phyloP scores from a whole-genome alignment of 139 green algal genomes.

The Picochlorum sp. region DNA sequence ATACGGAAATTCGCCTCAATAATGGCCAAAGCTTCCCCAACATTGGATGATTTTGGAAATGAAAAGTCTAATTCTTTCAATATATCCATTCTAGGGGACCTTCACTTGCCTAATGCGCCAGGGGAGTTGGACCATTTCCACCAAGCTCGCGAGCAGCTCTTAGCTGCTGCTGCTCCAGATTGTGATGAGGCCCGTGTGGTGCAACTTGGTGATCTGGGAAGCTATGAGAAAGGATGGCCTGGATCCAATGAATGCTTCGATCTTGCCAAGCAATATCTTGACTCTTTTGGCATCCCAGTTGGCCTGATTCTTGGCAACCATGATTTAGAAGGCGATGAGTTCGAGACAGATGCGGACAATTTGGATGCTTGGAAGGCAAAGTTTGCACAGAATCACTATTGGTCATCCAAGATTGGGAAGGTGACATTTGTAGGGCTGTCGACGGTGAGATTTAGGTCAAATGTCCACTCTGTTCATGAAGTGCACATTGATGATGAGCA shows the following conservation, averaged over 20 bases:
- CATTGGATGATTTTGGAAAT: constrained; percentile 4
- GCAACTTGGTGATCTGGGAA: constrained; percentile 71
- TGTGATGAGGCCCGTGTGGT: constrained; percentile 31
- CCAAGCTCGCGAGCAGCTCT: constrained; percentile 49
- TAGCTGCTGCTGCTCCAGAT: not conserved
- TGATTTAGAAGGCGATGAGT: constrained; percentile 61
- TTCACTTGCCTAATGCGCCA: constrained; percentile 45
- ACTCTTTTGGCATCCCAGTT: constrained; percentile 38
- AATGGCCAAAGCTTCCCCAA: not conserved
- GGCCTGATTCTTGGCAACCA: constrained; percentile 65
- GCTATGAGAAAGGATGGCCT: constrained; percentile 51
- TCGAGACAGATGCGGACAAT: constrained; percentile 67
- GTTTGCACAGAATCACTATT: constrained; percentile 58
- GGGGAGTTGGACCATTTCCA: constrained; percentile 40
- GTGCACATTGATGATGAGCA: constrained; percentile 73
- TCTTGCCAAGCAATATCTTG: constrained; percentile 38
- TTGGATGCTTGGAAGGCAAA: constrained; percentile 50
- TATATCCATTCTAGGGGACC: constrained; percentile 61
- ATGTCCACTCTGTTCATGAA: constrained; percentile 7
- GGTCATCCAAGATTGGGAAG: constrained; percentile 46
- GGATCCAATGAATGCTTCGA: constrained; percentile 55
- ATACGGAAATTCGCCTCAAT: too few relatives aligned
- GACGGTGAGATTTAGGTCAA: constrained; percentile 50
- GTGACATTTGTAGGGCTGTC: constrained; percentile 58
- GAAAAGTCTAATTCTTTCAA: constrained; percentile 19